Base-by-base conservation (phyloP, 352 stramenopile species). In the Phytophthora quininea region DNA sequence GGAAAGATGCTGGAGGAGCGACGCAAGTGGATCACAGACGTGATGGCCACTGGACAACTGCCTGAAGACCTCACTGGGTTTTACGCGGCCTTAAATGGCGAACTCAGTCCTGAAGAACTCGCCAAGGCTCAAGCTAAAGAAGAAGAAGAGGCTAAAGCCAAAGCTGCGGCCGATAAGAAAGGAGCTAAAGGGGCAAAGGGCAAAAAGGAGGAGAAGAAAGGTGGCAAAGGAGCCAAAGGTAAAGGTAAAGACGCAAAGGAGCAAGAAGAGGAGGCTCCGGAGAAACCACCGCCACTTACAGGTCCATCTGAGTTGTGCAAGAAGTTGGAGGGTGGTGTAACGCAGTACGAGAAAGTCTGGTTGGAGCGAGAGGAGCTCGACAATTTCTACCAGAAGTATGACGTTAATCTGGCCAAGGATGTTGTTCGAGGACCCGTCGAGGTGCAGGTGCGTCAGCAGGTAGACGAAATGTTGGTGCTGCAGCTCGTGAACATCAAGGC, bases 401-500 rank as follows among this genome's bases (percentile, higher is more conserved):
- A 98, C 64, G 82, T 96, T 3, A 80, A 93, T 47, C 74, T 98
- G 6, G 92, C 88, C 14, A 98, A 98, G 67, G 80, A 95, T 58
- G 89, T 95, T 5, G 88, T 97, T 15, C 91, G 92, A 6, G 88
- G 88, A 3, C 84, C 91, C 6, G 91, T 98, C 19, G 85, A 97
- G 58, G 73, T 82, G 6, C 86, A 97, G 53, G 83, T 98, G 10
- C 91, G 86, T 4, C 81, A 93, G 62, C 81, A 97, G 75, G 94
- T 98, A 52, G 96, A 98, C 56, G 91, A 98, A 58, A 97, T 98
- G 83, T 75, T 98, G 15, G 77, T 97, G n/a, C 76, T 96, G 43
- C 96, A 97, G 62, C 84, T 98, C 19, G 82, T 91, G 32, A 98
- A 98, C 81, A 97, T 98, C 71, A 98, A 98, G 62, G 73, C 86